A percentile compares a stretch with the other conserved stretches of the same genome.
phyloP scores from a whole-genome alignment of 306 rosid genomes.

The Hippophae tibetana region DNA sequence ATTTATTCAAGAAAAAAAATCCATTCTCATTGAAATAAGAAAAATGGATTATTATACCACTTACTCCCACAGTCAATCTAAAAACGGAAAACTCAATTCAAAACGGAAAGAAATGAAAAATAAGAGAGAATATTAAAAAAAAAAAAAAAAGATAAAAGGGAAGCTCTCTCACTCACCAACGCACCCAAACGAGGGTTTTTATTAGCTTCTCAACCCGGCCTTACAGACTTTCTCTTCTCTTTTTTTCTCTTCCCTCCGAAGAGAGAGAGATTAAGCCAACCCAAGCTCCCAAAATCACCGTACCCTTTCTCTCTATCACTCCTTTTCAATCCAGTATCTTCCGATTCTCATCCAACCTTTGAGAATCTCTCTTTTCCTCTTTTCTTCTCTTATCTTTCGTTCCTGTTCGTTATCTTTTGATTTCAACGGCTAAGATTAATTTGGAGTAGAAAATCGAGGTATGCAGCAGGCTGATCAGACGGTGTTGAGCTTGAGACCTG shows the following conservation, averaged over 20 bases:
- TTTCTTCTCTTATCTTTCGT: conserved; percentile 1
- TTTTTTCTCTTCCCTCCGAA: conserved; percentile 1
- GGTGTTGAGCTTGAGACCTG: conserved; percentile 92
- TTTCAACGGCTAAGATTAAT: conserved; percentile 28
- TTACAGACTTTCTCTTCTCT: conserved; percentile 21
- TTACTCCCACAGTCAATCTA: background rate
- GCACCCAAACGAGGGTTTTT: conserved; percentile 36
- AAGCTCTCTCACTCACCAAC: background rate
- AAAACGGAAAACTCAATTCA: background rate
- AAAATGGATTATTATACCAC: too few relatives aligned
- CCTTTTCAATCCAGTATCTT: conserved; percentile 20
- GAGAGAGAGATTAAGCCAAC: conserved; percentile 18
- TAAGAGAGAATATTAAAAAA: too few relatives aligned
- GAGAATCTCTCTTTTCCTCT: conserved; percentile 25
- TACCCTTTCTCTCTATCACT: conserved; percentile 27
- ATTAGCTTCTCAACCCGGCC: conserved; percentile 27
- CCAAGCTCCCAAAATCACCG: conserved; percentile 29
- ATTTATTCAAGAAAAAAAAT: too few relatives aligned
- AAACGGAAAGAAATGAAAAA: background rate
- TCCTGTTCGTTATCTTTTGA: too few relatives aligned
- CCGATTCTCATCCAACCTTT: conserved; percentile 40
- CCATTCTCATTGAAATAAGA: too few relatives aligned
- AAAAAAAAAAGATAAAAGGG: background rate
- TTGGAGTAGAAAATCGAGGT: conserved; percentile 54
- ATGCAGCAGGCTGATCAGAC: conserved; percentile 98